These are phyloP conservation scores for Skeletonema marinoi DNA, from an alignment of 108 stramenopile genomes.

Conservation along the genomic window DNA sequence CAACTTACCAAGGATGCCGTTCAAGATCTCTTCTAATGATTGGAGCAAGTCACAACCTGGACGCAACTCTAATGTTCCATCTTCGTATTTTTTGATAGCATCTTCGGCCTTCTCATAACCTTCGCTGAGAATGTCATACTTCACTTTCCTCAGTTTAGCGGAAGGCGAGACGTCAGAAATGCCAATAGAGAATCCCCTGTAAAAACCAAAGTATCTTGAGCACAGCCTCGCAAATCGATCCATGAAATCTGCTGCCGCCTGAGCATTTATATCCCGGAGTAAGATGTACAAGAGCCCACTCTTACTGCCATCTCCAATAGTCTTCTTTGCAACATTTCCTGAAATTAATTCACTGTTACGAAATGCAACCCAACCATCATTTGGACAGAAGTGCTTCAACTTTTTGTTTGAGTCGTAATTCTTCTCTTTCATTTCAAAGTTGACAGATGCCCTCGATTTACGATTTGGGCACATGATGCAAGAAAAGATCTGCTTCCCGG, in stretches of 20 bases:
- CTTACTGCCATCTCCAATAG: constrained; percentile 96
- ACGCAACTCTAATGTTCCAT: constrained; percentile 86
- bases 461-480: constrained; percentile 88
- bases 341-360: constrained; percentile 91
- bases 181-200: constrained; percentile 96
- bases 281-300: constrained; percentile 93
- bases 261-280: constrained; percentile 80
- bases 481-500: constrained; percentile 95
- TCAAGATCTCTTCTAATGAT: constrained; percentile 96
- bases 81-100: constrained; percentile 84
- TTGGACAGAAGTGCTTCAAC: constrained; percentile 86
- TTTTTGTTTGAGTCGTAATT: constrained; percentile 75
- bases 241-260: constrained; percentile 84
- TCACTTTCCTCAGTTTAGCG: constrained; percentile 65
- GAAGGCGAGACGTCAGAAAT: constrained; percentile 98
- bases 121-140: constrained; percentile 79
- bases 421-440: constrained; percentile 94
- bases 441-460: constrained; percentile 65
- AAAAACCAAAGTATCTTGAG: constrained; percentile 90
- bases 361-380: constrained; percentile 96
- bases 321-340: constrained; percentile 96
- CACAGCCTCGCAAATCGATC: constrained; percentile 95
- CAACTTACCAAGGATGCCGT: constrained; percentile 91
- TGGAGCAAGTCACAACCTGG: constrained; percentile 96
- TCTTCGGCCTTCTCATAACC: constrained; percentile 85